Conservation (phyloP, 2,329 filamentous ascomycete genomes). For the Colletotrichum salicis region DNA sequence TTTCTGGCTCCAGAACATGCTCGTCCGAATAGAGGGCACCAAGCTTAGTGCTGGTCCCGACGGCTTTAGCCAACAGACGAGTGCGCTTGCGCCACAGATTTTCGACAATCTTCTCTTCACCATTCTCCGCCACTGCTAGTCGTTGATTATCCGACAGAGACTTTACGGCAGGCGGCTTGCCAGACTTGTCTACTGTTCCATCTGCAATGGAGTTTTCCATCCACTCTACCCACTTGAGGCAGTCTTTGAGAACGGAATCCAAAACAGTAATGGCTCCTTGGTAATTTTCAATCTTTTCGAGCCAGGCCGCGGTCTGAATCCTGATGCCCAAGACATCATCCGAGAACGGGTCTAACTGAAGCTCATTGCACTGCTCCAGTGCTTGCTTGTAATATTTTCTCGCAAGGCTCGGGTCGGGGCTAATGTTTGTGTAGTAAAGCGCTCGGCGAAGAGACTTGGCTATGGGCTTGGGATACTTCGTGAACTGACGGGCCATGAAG, state of each 20-base stretch:
- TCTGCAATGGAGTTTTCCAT: slow-evolving; percentile 63
- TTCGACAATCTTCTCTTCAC: slow-evolving; percentile 50
- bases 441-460: slow-evolving; percentile 84
- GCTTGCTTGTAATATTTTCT: slow-evolving; percentile 87
- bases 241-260: slow-evolving; percentile 79
- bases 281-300: slow-evolving; percentile 80
- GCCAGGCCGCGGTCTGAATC: slow-evolving; percentile 80
- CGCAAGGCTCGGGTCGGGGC: slow-evolving; percentile 79
- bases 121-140: slow-evolving; percentile 34
- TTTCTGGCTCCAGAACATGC: slow-evolving; percentile 77
- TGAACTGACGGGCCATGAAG: slow-evolving; percentile 66
- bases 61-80: slow-evolving; percentile 76
- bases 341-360: slow-evolving; percentile 86
- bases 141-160: slow-evolving; percentile 16
- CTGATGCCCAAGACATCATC: slow-evolving; percentile 92
- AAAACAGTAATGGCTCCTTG: slow-evolving; percentile 79
- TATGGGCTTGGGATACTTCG: slow-evolving; percentile 73
- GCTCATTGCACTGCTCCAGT: slow-evolving; percentile 75
- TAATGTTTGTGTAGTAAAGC: slow-evolving; percentile 85
- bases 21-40: slow-evolving; percentile 84
- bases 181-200: slow-evolving; percentile 56
- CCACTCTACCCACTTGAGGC: slow-evolving; percentile 67
- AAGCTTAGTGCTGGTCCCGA: slow-evolving; percentile 84
- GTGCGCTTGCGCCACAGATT: slow-evolving; percentile 69
- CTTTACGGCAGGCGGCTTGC: slow-evolving; percentile 42